Base-by-base conservation (phyloP, 768 basidiomycete genomes). In the Cyathus striatus region DNA sequence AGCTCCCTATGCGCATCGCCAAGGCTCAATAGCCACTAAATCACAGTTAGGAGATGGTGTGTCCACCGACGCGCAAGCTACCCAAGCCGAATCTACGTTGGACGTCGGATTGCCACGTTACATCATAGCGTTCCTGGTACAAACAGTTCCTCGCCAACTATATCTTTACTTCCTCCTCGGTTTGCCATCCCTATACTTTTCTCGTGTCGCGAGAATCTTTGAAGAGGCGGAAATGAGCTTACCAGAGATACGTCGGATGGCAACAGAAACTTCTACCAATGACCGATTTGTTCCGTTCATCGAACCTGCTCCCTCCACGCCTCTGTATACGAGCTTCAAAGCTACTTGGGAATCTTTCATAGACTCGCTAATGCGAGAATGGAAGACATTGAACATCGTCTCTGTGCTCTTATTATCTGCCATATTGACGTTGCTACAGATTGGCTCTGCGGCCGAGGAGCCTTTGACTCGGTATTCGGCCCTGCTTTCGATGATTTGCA, bases 121-220 rank as follows among this genome's bases (percentile, higher is more conserved):
- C 34, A 25, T 54, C 10, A n/a, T 45, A n/a, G 52, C 54, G 9
- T 61, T 63, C 42, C 27, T 54, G 16, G 23, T 58, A 16, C 56
- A 63, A 42, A 58, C 57, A 9, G 20, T 63, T 7, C 60, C 63
- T 1, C 53, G 61, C n/a, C 51, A 64, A 36, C 38, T 64, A 1
- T 69, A 69, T 40, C 54, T 63, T 4, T 46, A 62, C 42, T 16
- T 60, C 7, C 72, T 84, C 9, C 61, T 86, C 17, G 68, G 78
- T 20, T 66, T 86, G 3, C 84, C 83, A 1, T 72, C 75, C 9
- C 55, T 84, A 23, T 86, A 86, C 52, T 86, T 79, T 56, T 72
- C 78, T 3, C 75, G 84, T 1, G 83, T 86, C n/a, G 69, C 75
- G 4, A 66, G 75, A 23, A 68, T 85, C 26, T 82, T 83, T 45